Percentiles rank a stretch among this genome's conserved stretches.
Conservation (phyloP, 495 filamentous ascomycete species). For the Podospora tetraspora region DNA sequence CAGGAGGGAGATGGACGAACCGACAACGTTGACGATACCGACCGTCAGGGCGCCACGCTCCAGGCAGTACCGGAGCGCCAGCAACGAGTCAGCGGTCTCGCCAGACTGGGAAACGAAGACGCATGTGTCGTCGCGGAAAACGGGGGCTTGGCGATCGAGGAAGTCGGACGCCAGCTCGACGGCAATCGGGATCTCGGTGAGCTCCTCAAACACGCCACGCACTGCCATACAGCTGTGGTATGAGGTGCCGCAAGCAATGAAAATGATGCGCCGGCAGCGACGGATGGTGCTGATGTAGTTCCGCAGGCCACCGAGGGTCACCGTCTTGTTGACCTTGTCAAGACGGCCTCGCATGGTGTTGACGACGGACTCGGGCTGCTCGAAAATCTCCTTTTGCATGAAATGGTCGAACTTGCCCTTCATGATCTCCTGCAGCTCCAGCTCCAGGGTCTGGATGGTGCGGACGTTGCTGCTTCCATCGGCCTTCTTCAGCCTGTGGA, state of each 20-base stretch:
- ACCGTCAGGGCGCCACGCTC: slow-evolving; percentile 96
- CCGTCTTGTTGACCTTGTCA: slow-evolving; percentile 84
- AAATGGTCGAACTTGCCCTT: slow-evolving; percentile 99
- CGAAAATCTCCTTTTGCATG: slow-evolving; percentile 99
- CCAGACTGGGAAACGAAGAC: slow-evolving; percentile 98
- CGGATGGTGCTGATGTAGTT: slow-evolving; percentile 96
- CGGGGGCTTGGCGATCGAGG: slow-evolving; percentile 93
- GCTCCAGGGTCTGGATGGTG: slow-evolving; percentile 94
- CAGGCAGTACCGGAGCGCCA: slow-evolving; percentile 95
- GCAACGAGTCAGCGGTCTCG: slow-evolving; percentile 96
- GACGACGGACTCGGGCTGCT: slow-evolving; percentile 97
- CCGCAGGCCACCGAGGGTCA: slow-evolving; percentile 90
- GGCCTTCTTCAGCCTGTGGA: slow-evolving; percentile 93
- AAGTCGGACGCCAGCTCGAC: slow-evolving; percentile 98
- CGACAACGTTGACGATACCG: slow-evolving; percentile 96
- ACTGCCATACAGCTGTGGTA: slow-evolving; percentile 99
- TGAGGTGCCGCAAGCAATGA: slow-evolving; percentile 96
- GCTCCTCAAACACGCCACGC: slow-evolving; percentile 93
- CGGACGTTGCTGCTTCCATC: slow-evolving; percentile 96
- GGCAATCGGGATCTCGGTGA: slow-evolving; percentile 95
- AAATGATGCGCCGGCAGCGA: slow-evolving; percentile 92
- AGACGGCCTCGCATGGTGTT: slow-evolving; percentile 99
- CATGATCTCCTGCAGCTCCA: slow-evolving; percentile 99
- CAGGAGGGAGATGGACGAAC: slow-evolving; percentile 94
- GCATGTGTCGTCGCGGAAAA: slow-evolving; percentile 98